phyloP scores from a whole-genome alignment of 345 rosid genomes.

The Eucalyptus microcorys region DNA sequence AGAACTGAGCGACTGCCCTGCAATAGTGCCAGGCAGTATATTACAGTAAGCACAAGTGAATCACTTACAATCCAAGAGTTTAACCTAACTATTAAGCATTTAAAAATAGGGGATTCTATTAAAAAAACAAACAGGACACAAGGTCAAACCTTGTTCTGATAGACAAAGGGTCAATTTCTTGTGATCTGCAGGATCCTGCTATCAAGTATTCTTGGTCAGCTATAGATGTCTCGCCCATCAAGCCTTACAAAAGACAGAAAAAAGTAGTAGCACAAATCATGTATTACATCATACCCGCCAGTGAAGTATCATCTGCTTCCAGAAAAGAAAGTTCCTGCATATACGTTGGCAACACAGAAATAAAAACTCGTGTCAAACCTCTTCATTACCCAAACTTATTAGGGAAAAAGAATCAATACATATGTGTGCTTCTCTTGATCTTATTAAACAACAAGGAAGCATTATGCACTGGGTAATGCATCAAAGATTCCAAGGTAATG shows the following conservation, averaged over 20 bases:
- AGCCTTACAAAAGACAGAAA: background rate
- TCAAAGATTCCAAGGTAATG: background rate
- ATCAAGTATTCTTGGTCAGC: too few species aligned
- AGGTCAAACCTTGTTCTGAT: too few species aligned
- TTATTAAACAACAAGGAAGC: background rate
- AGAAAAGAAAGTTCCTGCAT: slow-evolving; percentile 66
- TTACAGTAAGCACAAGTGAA: too few species aligned
- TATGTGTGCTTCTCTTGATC: background rate
- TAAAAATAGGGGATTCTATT: too few species aligned
- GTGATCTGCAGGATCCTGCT: too few species aligned
- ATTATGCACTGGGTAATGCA: background rate
- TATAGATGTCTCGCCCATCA: background rate
- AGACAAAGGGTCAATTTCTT: too few species aligned
- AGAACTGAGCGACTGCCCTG: too few species aligned
- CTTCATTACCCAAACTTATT: background rate
- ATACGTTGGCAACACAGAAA: background rate
- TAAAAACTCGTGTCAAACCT: background rate
- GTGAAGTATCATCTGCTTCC: slow-evolving; percentile 41
- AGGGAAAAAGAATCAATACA: background rate
- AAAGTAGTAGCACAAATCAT: background rate
- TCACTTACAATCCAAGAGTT: too few species aligned
- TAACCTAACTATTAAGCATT: too few species aligned
- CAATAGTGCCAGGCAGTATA: too few species aligned
- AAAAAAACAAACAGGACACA: too few species aligned
- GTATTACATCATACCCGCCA: slow-evolving; percentile 24